Conservation (phyloP, 495 filamentous ascomycete genomes). For the Neurospora tetrasperma region DNA sequence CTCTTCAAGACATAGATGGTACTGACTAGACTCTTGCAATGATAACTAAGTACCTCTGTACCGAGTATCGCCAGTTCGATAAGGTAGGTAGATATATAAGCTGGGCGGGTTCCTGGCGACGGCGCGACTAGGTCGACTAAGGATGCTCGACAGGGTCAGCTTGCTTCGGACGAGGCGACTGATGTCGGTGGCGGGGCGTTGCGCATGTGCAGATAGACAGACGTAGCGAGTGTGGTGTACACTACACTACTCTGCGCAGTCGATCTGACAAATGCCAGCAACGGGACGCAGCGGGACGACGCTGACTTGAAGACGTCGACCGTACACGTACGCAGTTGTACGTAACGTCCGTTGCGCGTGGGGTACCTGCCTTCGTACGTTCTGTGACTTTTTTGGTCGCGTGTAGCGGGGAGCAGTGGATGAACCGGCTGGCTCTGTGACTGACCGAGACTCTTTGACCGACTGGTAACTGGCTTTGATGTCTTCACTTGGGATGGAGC, state of each 20-base stretch:
- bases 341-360: neutral
- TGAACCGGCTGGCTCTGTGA: neutral
- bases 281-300: neutral
- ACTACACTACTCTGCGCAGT: neutral
- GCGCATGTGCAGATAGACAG: neutral
- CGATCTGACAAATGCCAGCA: neutral
- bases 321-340: neutral
- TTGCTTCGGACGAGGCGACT: neutral
- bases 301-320: neutral
- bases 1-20: neutral
- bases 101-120: neutral
- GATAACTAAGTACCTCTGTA: neutral
- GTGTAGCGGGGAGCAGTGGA: neutral
- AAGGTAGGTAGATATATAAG: neutral
- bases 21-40: neutral
- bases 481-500: neutral
- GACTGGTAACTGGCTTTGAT: neutral
- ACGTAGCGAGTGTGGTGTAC: neutral
- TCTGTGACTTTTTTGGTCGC: neutral
- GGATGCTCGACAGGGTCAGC: neutral
- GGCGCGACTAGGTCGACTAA: neutral
- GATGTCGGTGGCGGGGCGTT: neutral
- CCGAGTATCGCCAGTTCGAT: neutral
- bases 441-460: neutral
- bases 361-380: neutral